These are phyloP conservation scores for Aspergillus nomiae DNA, from an alignment of 2,329 filamentous ascomycete species.

Conservation along the genomic window DNA sequence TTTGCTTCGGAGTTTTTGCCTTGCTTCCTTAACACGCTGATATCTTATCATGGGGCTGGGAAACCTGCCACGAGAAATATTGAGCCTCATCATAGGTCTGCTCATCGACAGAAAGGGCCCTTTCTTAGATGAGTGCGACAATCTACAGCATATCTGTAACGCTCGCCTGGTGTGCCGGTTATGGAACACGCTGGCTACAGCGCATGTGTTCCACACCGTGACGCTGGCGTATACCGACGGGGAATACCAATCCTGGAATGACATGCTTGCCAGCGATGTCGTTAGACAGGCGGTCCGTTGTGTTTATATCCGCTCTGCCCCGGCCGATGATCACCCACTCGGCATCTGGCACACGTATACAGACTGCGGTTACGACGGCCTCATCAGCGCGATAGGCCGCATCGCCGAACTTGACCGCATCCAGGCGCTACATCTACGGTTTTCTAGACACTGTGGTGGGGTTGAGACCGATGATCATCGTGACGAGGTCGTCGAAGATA, in stretches of 20 bases:
- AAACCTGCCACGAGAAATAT: neutral
- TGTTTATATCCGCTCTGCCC: neutral
- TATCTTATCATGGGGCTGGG: neutral
- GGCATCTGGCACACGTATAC: neutral
- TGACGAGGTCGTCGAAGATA: neutral
- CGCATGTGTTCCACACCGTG: neutral
- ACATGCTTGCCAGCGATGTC: neutral
- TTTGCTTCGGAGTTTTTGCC: neutral
- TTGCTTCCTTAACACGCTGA: neutral
- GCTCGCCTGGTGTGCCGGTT: neutral
- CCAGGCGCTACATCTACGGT: neutral
- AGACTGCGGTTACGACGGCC: neutral
- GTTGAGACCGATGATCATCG: neutral
- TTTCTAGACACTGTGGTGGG: neutral
- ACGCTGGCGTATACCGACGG: neutral
- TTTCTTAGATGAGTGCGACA: neutral
- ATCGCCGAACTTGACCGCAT: neutral
- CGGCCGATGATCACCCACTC: neutral
- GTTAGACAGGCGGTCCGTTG: neutral
- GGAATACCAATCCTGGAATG: neutral
- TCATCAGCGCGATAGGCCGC: neutral
- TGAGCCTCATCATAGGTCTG: neutral
- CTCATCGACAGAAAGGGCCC: neutral
- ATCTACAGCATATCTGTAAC: neutral
- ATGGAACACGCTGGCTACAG: neutral